Evolutionary conservation across 2,329 filamentous ascomycete genomes (phyloP).

Genomic region (Bertia moriformis): DNA sequence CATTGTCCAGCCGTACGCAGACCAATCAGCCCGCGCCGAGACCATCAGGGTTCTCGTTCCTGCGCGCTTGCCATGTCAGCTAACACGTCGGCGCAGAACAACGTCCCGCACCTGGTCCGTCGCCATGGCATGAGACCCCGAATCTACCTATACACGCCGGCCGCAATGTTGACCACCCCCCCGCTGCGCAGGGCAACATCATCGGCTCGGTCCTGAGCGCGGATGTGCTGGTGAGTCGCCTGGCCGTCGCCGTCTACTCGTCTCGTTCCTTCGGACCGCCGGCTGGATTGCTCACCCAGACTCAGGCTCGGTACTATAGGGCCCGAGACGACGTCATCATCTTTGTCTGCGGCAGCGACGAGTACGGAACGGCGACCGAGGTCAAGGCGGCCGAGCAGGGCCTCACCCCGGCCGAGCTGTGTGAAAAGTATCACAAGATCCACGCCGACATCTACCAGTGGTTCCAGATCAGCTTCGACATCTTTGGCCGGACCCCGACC

Average conservation of each 20-base stretch:
- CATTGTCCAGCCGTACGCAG: too few relatives aligned
- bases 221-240: constrained; percentile 51
- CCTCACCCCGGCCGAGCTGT: constrained; percentile 68
- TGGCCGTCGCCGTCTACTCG: too few relatives aligned
- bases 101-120: constrained; percentile 28
- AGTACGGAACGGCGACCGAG: constrained; percentile 92
- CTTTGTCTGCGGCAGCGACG: constrained; percentile 77
- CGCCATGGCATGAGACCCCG: too few relatives aligned
- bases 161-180: constrained; percentile 64
- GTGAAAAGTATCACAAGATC: constrained; percentile 80
- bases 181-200: constrained; percentile 79
- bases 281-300: not conserved
- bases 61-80: too few relatives aligned
- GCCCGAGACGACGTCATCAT: constrained; percentile 66
- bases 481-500: constrained; percentile 87
- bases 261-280: too few relatives aligned
- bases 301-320: constrained; percentile 53
- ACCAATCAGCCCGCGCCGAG: too few relatives aligned
- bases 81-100: too few relatives aligned
- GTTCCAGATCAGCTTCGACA: constrained; percentile 90
- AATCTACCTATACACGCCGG: not conserved
- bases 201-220: constrained; percentile 77
- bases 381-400: constrained; percentile 86
- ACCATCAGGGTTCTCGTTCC: too few relatives aligned
- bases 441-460: constrained; percentile 88